Conservation (phyloP, 202 grass and related monocot species). For the Zoysia matrella region DNA sequence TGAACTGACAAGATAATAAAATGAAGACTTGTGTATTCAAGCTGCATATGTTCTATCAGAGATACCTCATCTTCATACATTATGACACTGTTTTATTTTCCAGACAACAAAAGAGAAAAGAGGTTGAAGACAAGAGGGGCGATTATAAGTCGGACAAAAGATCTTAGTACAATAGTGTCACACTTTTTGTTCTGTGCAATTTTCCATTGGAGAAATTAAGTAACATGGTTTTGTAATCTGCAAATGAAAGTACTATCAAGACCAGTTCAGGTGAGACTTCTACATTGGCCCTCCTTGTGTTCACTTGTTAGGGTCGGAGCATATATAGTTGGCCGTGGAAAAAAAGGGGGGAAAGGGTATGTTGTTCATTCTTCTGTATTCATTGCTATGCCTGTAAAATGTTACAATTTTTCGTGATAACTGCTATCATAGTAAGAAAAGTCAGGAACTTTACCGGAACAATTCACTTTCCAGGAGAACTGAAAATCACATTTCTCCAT, state of each 20-base stretch:
- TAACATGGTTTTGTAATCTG: conserved; percentile 41
- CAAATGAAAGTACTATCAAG: background rate
- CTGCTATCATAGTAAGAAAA: too few species aligned
- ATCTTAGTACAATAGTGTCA: conserved; percentile 36
- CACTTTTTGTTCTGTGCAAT: background rate
- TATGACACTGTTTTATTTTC: conserved; percentile 42
- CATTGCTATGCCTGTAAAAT: too few species aligned
- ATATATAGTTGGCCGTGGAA: background rate
- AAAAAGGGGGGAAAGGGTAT: background rate
- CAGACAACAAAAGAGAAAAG: conserved; percentile 91
- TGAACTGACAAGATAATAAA: background rate
- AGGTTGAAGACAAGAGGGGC: conserved; percentile 7
- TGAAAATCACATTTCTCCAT: background rate
- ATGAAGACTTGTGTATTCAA: background rate
- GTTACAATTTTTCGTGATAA: too few species aligned
- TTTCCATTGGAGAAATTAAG: background rate
- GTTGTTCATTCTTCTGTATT: too few species aligned
- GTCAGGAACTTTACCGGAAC: background rate
- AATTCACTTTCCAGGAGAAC: background rate
- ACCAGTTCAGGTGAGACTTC: background rate
- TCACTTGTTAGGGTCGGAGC: background rate
- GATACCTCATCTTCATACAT: background rate
- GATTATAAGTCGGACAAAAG: conserved; percentile 81
- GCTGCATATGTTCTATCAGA: background rate
- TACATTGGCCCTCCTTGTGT: background rate